phyloP scores from a whole-genome alignment of 192 early-diverging fungal genomes.

The Backusella parvicylindrica region DNA sequence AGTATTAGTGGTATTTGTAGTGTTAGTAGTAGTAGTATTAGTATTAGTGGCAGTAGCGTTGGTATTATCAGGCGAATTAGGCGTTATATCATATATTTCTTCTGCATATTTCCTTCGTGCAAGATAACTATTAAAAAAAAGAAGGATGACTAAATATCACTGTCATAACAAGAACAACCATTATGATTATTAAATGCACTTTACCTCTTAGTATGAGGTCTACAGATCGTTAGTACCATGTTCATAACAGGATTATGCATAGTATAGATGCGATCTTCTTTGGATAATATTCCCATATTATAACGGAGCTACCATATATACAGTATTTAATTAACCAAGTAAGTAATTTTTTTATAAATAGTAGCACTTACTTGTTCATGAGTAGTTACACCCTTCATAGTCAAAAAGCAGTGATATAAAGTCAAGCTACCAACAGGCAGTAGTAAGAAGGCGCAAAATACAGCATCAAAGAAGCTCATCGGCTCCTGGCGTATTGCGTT shows the following conservation, averaged over 20 bases:
- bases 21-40: neutral
- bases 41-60: neutral
- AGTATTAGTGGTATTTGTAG: neutral
- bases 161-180: too few species aligned
- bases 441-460: constrained; percentile 58
- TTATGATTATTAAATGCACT: neutral
- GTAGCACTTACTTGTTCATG: constrained; percentile 68
- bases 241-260: constrained; percentile 44
- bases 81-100: neutral
- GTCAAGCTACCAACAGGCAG: constrained; percentile 67
- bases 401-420: constrained; percentile 69
- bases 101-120: constrained; percentile 12
- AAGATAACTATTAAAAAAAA: neutral
- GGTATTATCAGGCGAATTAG: neutral
- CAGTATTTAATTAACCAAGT: too few species aligned
- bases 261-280: constrained; percentile 44
- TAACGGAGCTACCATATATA: neutral
- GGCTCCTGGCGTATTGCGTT: constrained; percentile 2
- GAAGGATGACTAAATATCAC: neutral
- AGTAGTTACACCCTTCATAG: constrained; percentile 73
- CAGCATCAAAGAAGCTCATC: constrained; percentile 49
- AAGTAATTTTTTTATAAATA: neutral
- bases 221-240: constrained; percentile 52
- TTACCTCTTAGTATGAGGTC: constrained; percentile 50
- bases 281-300: constrained; percentile 28